Evolutionary conservation across 352 stramenopile genomes (phyloP).

Genomic region (Pythium volutum): DNA sequence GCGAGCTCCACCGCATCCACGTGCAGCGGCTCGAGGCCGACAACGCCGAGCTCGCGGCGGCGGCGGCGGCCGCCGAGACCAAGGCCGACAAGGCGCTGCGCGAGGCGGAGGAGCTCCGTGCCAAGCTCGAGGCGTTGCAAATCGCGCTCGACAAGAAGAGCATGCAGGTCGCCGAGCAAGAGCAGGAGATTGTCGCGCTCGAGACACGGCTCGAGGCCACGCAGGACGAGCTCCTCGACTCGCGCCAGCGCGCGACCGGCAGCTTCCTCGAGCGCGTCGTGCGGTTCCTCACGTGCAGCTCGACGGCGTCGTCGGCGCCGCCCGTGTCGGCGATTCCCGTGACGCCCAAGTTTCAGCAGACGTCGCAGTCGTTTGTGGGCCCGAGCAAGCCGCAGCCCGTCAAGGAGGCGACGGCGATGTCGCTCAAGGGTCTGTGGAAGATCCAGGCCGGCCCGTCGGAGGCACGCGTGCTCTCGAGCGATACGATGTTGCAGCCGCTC

Average conservation of each 20-base stretch:
- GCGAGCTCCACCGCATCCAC: conserved; percentile 65
- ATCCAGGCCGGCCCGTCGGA: conserved; percentile 16
- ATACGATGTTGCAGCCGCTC: conserved; percentile 16
- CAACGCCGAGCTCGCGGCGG: conserved; percentile 43
- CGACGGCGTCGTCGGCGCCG: conserved; percentile 28
- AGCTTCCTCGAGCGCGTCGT: conserved; percentile 68
- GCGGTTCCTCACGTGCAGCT: conserved; percentile 86
- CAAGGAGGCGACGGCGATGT: conserved; percentile 27
- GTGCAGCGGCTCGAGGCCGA: conserved; percentile 69
- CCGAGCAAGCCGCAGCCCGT: conserved; percentile 12
- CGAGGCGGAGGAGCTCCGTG: conserved; percentile 41
- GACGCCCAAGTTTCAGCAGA: conserved; percentile 15
- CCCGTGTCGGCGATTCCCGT: conserved; percentile 37
- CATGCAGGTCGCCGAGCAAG: conserved; percentile 54
- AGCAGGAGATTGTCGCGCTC: conserved; percentile 52
- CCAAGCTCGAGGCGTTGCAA: conserved; percentile 57
- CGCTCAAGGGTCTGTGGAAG: conserved; percentile 32
- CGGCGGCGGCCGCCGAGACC: conserved; percentile 37
- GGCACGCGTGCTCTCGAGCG: conserved; percentile 18
- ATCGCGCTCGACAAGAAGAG: conserved; percentile 49
- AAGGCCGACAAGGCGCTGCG: conserved; percentile 39
- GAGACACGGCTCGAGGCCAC: conserved; percentile 52
- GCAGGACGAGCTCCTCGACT: conserved; percentile 46
- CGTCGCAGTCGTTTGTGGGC: conserved; percentile 13
- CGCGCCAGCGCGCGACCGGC: conserved; percentile 37